Percentiles rank a stretch among this genome's conserved stretches.
phyloP scores from a whole-genome alignment of 2,329 filamentous ascomycete genomes.

The Sphaerulina musiva region DNA sequence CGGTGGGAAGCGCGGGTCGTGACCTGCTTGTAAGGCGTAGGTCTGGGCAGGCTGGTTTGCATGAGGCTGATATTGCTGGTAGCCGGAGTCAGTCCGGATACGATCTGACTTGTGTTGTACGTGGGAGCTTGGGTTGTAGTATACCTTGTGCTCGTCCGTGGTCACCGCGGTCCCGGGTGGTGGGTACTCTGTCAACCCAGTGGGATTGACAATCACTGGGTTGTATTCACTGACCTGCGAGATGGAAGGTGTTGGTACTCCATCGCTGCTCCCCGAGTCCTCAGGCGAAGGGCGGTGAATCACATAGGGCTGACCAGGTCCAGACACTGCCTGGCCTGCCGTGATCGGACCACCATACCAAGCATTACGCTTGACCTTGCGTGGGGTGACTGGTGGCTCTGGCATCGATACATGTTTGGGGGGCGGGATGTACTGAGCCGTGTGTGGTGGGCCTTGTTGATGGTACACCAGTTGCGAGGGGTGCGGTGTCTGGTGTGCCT shows the following conservation, averaged over 20 bases:
- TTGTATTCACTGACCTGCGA: constrained; percentile 46
- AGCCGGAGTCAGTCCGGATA: constrained; percentile 31
- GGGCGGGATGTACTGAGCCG: constrained; percentile 29
- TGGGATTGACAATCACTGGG: constrained; percentile 48
- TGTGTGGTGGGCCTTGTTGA: constrained; percentile 14
- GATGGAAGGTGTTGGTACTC: constrained; percentile 48
- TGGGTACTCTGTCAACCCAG: constrained; percentile 43
- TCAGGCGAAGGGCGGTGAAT: constrained; percentile 49
- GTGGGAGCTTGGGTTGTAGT: constrained; percentile 12
- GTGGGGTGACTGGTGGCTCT: constrained; percentile 45
- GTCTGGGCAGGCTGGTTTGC: constrained; percentile 24
- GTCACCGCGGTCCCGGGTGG: constrained; percentile 34
- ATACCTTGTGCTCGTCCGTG: constrained; percentile 35
- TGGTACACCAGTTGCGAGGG: constrained; percentile 19
- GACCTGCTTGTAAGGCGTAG: constrained; percentile 32
- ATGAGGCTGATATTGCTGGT: constrained; percentile 27
- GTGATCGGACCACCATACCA: constrained; percentile 59
- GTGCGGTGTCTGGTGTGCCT: constrained; percentile 18
- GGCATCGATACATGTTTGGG: constrained; percentile 35
- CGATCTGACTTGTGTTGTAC: constrained; percentile 26
- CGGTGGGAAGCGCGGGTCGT: constrained; percentile 29
- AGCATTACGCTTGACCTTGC: constrained; percentile 59
- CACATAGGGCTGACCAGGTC: constrained; percentile 12
- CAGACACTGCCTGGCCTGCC: constrained; percentile 15
- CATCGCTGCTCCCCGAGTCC: constrained; percentile 51